Conservation (phyloP, 768 basidiomycete genomes). For the Imleria badia region DNA sequence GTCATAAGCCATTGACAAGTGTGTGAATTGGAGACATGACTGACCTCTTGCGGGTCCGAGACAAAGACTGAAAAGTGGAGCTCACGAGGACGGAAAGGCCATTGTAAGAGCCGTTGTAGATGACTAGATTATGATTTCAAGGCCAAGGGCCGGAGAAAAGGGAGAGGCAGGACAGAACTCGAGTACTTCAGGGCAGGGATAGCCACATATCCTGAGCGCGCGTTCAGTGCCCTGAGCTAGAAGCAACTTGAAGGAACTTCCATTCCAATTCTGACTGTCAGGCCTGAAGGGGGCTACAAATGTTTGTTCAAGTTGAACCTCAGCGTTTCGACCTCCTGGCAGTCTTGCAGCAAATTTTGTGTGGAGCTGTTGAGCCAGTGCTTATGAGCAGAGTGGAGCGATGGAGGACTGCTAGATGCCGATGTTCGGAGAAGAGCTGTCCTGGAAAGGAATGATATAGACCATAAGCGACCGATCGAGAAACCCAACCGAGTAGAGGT, state of each 20-base stretch:
- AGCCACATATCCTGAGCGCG: not conserved
- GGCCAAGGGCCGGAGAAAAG: too few relatives aligned
- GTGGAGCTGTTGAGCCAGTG: too few relatives aligned
- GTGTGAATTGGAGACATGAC: not conserved
- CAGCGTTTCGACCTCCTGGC: too few relatives aligned
- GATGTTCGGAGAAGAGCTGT: not conserved
- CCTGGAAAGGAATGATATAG: slow-evolving; percentile 9
- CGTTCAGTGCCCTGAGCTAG: slow-evolving; percentile 9
- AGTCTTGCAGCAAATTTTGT: not conserved
- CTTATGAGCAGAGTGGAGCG: too few relatives aligned
- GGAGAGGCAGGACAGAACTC: too few relatives aligned
- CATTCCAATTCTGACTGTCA: slow-evolving; percentile 10
- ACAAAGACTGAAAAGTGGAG: not conserved
- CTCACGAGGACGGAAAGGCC: not conserved
- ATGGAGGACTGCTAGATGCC: too few relatives aligned
- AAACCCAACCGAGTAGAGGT: slow-evolving; percentile 1
- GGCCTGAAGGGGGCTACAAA: not conserved
- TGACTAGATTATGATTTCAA: too few relatives aligned
- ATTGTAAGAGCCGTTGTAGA: too few relatives aligned
- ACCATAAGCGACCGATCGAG: slow-evolving; percentile 13
- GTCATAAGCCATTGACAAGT: not conserved
- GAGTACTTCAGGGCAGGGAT: not conserved
- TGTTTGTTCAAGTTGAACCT: too few relatives aligned
- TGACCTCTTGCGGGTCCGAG: not conserved
- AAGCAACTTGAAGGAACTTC: slow-evolving; percentile 9